Base-by-base conservation (phyloP, 805 yeast species). In the Tetrapisispora iriomotensis region DNA sequence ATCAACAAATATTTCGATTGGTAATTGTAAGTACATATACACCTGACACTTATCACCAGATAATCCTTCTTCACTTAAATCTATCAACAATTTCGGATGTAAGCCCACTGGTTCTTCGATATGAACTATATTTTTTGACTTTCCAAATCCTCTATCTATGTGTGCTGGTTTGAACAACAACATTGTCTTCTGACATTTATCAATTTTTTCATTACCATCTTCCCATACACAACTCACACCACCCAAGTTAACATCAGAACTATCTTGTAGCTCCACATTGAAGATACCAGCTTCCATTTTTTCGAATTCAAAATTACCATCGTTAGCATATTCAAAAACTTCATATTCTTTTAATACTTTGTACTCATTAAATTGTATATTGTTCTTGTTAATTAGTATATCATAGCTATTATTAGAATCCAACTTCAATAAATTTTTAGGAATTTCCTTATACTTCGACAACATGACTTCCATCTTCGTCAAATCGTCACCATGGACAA, bases 1-100 rank as follows among this genome's bases (percentile, higher is more conserved):
- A 56, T 76, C 82, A n/a, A 75, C 62, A 48, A 77, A 74, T 17
- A 75, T 39, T 14, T 61, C 58, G 4, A 57, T 54, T 3, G 79
- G 76, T 9, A 75, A 48, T 8, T 67, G 65, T 21, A 70, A 53
- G 44, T 62, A 61, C 22, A 68, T 54, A 44, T 59, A 73, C 13
- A 72, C 61, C 27, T 61, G 60, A 57, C 82, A 76, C 3, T 49
- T 41, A 1, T 29, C 35, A 9, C 46, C 49, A 13, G 38, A 14
- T 17, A 30, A 8, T 7, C 19, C n/a, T 14, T 24, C 14, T 7
- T 39, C 25, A 5, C 42, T 23, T 25, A 53, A 26, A 38, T 47
- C 43, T 34, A 59, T 32, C 3, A 36, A 18, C 0, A 67, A 15
- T 7, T 53, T 52, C 34, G 72, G 72, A 42, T 66, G 72, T 10